Percentiles rank a stretch among this genome's conserved stretches.
These are phyloP conservation scores for Salix caprea DNA, from an alignment of 345 rosid species.

Conservation along the genomic window DNA sequence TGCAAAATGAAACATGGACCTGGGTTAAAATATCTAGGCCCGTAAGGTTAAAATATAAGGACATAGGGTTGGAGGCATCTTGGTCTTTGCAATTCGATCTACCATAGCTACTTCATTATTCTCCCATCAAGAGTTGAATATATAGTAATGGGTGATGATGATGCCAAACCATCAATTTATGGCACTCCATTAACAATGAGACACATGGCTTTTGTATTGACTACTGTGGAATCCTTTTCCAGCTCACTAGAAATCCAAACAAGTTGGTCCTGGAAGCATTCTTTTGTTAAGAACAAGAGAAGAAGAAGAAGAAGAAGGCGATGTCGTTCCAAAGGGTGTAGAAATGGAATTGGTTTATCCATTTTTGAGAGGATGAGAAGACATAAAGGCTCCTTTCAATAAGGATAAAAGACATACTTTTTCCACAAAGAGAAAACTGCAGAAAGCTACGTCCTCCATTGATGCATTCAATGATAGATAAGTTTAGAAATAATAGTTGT, in stretches of 20 bases:
- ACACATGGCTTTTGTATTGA: neutral
- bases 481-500: too few species aligned
- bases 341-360: neutral
- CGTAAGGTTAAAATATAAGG: neutral
- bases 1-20: neutral
- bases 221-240: neutral
- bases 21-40: neutral
- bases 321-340: neutral
- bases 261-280: neutral
- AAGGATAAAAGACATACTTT: neutral
- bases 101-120: neutral
- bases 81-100: neutral
- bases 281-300: neutral
- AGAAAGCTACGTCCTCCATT: too few species aligned
- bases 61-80: neutral
- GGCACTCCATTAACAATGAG: neutral
- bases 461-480: too few species aligned
- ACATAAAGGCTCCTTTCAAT: neutral
- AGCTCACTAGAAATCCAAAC: neutral
- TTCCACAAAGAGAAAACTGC: neutral
- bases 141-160: neutral
- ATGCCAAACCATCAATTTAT: neutral
- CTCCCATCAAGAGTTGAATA: neutral
- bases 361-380: neutral
- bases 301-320: neutral